phyloP scores from a whole-genome alignment of 2,329 filamentous ascomycete genomes.

The Trichoderma sp. region DNA sequence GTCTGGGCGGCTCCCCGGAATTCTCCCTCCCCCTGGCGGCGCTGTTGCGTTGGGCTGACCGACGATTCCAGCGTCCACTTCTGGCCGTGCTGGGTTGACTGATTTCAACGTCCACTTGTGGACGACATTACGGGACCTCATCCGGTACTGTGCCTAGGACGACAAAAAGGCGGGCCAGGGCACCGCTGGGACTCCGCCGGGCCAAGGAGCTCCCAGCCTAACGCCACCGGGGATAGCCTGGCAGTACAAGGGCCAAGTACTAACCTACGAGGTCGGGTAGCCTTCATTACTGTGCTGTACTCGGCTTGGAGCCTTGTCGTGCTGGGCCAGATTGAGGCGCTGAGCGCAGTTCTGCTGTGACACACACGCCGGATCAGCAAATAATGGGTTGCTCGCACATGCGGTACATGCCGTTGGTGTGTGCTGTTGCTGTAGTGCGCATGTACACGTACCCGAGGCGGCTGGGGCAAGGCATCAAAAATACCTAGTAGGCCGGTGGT shows the following conservation, averaged over 20 bases:
- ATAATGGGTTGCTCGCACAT: not conserved
- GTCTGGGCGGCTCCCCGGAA: not conserved
- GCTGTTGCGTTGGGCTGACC: not conserved
- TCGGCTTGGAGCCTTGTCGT: not conserved
- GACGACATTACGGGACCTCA: constrained; percentile 10
- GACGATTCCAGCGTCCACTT: not conserved
- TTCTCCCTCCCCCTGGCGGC: not conserved
- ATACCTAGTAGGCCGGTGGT: too few species aligned
- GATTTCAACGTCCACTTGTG: not conserved
- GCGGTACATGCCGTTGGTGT: too few species aligned
- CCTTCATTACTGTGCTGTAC: constrained; percentile 12
- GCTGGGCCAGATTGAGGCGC: not conserved
- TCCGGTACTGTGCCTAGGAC: constrained; percentile 11
- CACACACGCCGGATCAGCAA: not conserved
- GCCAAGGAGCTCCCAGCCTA: constrained; percentile 18
- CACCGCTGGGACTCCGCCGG: constrained; percentile 12
- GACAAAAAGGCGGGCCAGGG: constrained; percentile 20
- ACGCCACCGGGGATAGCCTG: constrained; percentile 7
- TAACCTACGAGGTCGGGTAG: not conserved
- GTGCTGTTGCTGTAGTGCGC: not conserved
- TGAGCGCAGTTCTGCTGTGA: not conserved
- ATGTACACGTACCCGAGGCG: not conserved
- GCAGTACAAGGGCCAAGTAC: constrained; percentile 2
- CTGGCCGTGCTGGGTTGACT: not conserved
- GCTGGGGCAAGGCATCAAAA: not conserved